Evolutionary conservation across 352 stramenopile genomes (phyloP), one percentile per base, ranked within the genome.

Genomic region (Globisporangium acanthophoron): DNA sequence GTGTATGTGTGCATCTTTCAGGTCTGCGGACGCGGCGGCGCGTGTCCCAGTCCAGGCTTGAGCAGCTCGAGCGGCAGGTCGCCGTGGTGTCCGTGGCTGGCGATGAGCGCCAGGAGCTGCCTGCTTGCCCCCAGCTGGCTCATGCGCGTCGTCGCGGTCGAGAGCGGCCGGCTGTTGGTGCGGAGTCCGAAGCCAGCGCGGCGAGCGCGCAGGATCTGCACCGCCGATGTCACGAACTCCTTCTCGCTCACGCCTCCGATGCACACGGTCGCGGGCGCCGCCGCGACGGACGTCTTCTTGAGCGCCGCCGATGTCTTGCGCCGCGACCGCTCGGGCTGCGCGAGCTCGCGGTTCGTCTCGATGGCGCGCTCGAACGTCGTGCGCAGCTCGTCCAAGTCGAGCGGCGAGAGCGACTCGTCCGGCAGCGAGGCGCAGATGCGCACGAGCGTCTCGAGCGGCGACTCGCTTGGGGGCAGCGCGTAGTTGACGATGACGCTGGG

Each of bases 161-260:
- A 20, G 13, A 75, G 51, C 33, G 35, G 52, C n/a, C 69, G 63
- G n/a, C 76, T 74, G 49, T 85, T 76, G 4, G 78, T 87, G 45
- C 78, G 76, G 5, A 86, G 59, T 6, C 78, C 78, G 18, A 68
- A 69, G 45, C 62, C 62, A n/a, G 65, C 73, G 43, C 76, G 73
- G 4, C 71, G 68, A 31, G 61, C 52, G 24, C 78, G 69, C 58
- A 88, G 64, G 12, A 79, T 58, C 40, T 88, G 73, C 35, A 83
- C 59, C 15, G 69, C 62, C 50, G 80, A 66, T 37, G 77, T 79
- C 12, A 88, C 78, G 40, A 88, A 88, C 62, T 86, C 76, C 44
- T 77, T 76, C 54, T 86, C 78, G 33, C 62, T 80, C 50, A 88
- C 63, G n/a, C 78, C 78, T 4, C 70, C 70, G 16, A 74, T 54